Evolutionary conservation across 1,139 yeast genomes (phyloP).

Genomic region (Diutina neorugosa): DNA sequence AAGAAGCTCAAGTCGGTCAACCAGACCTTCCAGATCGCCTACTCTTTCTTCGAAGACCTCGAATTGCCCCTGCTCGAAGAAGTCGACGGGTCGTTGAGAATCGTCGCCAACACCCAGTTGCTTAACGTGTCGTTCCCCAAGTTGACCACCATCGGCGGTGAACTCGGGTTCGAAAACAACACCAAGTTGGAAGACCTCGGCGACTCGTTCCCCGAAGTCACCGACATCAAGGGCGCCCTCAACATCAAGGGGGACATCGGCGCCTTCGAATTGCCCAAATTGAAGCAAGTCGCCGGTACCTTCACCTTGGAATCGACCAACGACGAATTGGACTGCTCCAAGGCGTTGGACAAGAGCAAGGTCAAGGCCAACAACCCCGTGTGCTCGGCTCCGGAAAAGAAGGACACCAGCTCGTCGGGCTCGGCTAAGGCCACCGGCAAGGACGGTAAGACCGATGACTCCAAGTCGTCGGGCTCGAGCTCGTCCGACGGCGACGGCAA

Average conservation of each 20-base stretch:
- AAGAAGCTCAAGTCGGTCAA: slow-evolving; percentile 27
- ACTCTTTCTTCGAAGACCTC: slow-evolving; percentile 25
- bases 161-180: slow-evolving; percentile 31
- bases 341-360: slow-evolving; percentile 22
- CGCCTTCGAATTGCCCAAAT: slow-evolving; percentile 27
- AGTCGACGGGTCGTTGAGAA: slow-evolving; percentile 30
- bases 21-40: slow-evolving; percentile 29
- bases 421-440: slow-evolving; percentile 5
- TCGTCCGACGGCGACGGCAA: not conserved
- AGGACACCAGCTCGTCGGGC: slow-evolving; percentile 5
- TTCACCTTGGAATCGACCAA: slow-evolving; percentile 25
- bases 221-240: slow-evolving; percentile 31
- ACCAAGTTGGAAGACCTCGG: slow-evolving; percentile 25
- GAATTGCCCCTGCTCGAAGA: slow-evolving; percentile 19
- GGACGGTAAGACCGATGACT: slow-evolving; percentile 4
- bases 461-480: not conserved
- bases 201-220: slow-evolving; percentile 18
- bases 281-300: slow-evolving; percentile 33
- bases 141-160: slow-evolving; percentile 30
- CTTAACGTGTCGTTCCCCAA: slow-evolving; percentile 17
- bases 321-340: slow-evolving; percentile 26
- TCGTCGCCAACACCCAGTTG: slow-evolving; percentile 33
- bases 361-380: slow-evolving; percentile 35
- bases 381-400: slow-evolving; percentile 23
- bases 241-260: slow-evolving; percentile 26